These are phyloP conservation scores for Arctostaphylos glauca DNA, from an alignment of 148 eudicot species.

Conservation along the genomic window DNA sequence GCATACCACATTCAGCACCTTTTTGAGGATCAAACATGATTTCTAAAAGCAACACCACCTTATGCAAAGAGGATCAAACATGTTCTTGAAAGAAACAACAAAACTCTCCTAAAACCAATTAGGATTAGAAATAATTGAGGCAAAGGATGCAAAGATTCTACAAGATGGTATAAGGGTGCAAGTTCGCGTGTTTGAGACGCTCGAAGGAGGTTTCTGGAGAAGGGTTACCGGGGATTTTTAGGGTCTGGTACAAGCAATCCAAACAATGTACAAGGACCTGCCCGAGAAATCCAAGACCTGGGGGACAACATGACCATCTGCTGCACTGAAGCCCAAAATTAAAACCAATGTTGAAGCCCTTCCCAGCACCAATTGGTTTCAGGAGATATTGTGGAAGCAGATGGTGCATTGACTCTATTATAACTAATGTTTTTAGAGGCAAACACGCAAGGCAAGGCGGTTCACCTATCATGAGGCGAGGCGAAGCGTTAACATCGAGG, in stretches of 20 bases:
- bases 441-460: no score
- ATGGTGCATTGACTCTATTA: background rate
- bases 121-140: background rate
- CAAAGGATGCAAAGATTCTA: background rate
- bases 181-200: background rate
- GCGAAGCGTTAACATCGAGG: no score
- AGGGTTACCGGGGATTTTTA: background rate
- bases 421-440: no score
- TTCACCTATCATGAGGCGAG: no score
- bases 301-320: background rate
- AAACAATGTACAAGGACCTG: background rate
- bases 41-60: background rate
- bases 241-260: background rate
- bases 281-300: background rate
- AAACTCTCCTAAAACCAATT: background rate
- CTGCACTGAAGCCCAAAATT: background rate
- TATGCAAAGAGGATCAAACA: background rate
- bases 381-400: background rate
- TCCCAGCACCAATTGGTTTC: no score
- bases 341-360: background rate
- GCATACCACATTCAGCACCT: background rate
- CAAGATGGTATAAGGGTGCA: background rate
- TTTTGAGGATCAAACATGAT: background rate
- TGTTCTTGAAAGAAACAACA: background rate
- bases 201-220: background rate